Base-by-base conservation (phyloP, 129 eudicot genomes). In the Flaveria brownii region DNA sequence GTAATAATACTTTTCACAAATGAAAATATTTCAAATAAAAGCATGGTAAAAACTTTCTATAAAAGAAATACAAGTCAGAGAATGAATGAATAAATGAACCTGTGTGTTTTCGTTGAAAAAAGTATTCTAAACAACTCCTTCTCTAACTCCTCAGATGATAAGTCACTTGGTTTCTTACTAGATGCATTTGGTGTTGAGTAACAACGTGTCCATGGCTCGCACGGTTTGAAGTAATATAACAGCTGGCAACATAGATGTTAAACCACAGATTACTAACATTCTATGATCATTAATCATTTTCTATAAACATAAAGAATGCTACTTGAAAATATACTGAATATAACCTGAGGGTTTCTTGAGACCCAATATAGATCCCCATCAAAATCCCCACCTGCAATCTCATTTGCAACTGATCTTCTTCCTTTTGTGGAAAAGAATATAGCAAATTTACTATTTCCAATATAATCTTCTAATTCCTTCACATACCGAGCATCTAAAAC, bases 281-380 rank as follows among this genome's bases (percentile, higher is more conserved):
- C 6, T 16, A 46, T 33, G 25, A 26, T 63, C 60, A 30, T 42
- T 36, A 76, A 77, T 36, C 17, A 77, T 33, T 52, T 51, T 2
- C 13, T 2, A 45, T 28, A 61, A 41, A 59, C 23, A 54, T 16
- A 22, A 7, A 45, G 2, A 64, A 28, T 15, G 51, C 12, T 23
- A 8, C 36, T 30, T 30, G 5, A 30, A 75, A 26, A 33, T 8
- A n/a, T 16, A 28, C 39, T 15, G 41, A 59, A 55, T 41, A 79
- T 73, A 78, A 92, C 98, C 89, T 92, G 72, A 54, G 81, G 88
- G 60, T 90, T 81, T 52, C 82, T 78, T 9, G 92, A 90, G 79
- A 92, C 92, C 92, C 94, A 92, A 55, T 92, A 92, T 64, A 74
- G 46, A 49, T 92, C 98, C n/a, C 98, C 98, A 71, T 92, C 98